phyloP scores from a whole-genome alignment of 2,329 filamentous ascomycete species.

The Pseudogymnoascus sp. region DNA sequence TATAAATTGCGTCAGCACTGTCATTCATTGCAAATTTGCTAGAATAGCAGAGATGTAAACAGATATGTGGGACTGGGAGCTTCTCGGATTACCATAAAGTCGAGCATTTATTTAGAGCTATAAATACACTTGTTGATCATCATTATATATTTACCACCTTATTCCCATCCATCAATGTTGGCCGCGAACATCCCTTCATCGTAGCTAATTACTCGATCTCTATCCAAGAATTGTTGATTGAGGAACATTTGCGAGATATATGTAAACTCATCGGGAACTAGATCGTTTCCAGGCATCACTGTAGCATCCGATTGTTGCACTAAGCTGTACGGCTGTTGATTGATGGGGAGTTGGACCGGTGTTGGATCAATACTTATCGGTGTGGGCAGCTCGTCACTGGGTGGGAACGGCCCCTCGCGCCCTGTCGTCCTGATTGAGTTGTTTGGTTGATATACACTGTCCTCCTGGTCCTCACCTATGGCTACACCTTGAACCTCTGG shows the following conservation, averaged over 20 bases:
- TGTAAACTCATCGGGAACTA: constrained; percentile 17
- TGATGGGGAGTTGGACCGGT: constrained; percentile 1
- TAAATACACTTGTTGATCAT: background rate
- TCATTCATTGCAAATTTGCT: background rate
- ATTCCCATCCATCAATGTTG: constrained; percentile 8
- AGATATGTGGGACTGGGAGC: background rate
- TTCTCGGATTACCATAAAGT: background rate
- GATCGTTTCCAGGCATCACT: background rate
- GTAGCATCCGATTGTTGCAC: constrained; percentile 1
- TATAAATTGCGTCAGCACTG: background rate
- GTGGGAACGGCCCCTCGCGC: background rate
- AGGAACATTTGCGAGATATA: constrained; percentile 20
- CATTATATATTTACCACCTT: background rate
- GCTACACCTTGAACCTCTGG: background rate
- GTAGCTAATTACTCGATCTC: constrained; percentile 25
- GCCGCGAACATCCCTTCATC: constrained; percentile 12
- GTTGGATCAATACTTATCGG: background rate
- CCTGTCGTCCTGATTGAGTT: background rate
- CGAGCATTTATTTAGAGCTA: background rate
- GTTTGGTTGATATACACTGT: background rate
- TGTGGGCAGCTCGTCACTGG: background rate
- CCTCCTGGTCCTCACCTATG: background rate
- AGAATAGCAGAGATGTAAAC: background rate
- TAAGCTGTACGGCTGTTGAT: constrained; percentile 6
- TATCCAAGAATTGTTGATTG: constrained; percentile 22